Evolutionary conservation across 257 asterid species (phyloP).

Genomic region (Solanum peruvianum): DNA sequence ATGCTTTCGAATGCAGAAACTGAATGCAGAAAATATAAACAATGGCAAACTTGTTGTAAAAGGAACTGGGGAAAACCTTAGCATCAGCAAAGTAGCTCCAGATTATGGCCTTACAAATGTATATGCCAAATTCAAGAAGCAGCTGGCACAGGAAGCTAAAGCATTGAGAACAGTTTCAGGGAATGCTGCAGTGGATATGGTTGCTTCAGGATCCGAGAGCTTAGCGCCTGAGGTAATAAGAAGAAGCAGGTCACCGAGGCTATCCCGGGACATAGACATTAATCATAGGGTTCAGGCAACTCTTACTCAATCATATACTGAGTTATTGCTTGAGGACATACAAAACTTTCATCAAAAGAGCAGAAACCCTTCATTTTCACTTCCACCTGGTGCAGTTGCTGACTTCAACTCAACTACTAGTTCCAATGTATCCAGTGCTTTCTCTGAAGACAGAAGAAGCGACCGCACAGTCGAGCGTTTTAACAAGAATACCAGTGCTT

Average conservation of each 20-base stretch:
- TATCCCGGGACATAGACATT: conserved; percentile 62
- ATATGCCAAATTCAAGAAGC: conserved; percentile 16
- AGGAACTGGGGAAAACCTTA: conserved; percentile 1
- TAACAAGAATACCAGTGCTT: conserved; percentile 7
- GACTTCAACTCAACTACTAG: conserved; percentile 74
- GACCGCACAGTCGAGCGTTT: conserved; percentile 14
- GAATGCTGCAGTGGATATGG: conserved; percentile 30
- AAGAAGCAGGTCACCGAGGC: conserved; percentile 67
- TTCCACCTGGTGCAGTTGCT: conserved; percentile 85
- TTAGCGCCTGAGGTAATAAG: conserved; percentile 17
- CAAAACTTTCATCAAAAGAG: conserved; percentile 91
- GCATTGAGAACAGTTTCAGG: not conserved
- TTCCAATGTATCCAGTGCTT: conserved; percentile 21
- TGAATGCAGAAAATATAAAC: conserved; percentile 17
- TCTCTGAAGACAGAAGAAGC: conserved; percentile 25
- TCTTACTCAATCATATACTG: conserved; percentile 57
- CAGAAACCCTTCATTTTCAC: conserved; percentile 25
- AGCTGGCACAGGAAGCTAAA: not conserved
- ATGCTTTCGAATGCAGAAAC: conserved; percentile 25
- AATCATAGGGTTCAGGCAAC: conserved; percentile 34
- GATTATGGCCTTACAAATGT: not conserved
- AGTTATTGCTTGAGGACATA: conserved; percentile 78
- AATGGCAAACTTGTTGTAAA: not conserved
- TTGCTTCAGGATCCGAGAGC: conserved; percentile 26
- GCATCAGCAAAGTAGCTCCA: conserved; percentile 3